phyloP scores from a whole-genome alignment of 306 rosid genomes.

The Sicyos baderoa region DNA sequence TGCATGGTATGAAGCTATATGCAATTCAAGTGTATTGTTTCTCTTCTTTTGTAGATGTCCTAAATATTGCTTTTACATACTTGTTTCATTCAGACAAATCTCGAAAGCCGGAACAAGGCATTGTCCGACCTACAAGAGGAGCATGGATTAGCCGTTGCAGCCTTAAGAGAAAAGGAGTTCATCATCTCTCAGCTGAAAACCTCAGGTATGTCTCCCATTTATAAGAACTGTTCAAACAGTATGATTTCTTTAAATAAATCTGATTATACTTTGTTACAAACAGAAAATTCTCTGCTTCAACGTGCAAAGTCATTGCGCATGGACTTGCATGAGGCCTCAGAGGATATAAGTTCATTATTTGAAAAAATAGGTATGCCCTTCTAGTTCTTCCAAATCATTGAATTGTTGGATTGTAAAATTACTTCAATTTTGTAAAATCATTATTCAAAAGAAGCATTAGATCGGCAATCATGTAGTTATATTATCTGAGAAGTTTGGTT shows the following conservation, averaged over 20 bases:
- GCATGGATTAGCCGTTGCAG: conserved; percentile 40
- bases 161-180: conserved; percentile 61
- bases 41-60: background rate
- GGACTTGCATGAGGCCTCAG: conserved; percentile 66
- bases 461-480: background rate
- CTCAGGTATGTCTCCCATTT: conserved; percentile 40
- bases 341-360: conserved; percentile 50
- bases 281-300: conserved; percentile 67
- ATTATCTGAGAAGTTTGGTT: background rate
- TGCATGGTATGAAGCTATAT: conserved; percentile 45
- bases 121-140: conserved; percentile 67
- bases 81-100: conserved; percentile 42
- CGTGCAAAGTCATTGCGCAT: conserved; percentile 63
- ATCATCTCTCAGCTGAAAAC: conserved; percentile 57
- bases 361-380: conserved; percentile 50
- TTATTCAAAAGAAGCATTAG: background rate
- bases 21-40: background rate
- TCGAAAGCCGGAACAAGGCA: conserved; percentile 42
- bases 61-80: background rate
- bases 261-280: conserved; percentile 8
- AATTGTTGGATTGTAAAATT: background rate
- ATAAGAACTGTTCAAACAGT: background rate
- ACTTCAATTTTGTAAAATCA: background rate
- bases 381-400: background rate
- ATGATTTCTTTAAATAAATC: background rate